Evolutionary conservation across 441 rosid species (phyloP).

Genomic region (Mallotus japonicus): DNA sequence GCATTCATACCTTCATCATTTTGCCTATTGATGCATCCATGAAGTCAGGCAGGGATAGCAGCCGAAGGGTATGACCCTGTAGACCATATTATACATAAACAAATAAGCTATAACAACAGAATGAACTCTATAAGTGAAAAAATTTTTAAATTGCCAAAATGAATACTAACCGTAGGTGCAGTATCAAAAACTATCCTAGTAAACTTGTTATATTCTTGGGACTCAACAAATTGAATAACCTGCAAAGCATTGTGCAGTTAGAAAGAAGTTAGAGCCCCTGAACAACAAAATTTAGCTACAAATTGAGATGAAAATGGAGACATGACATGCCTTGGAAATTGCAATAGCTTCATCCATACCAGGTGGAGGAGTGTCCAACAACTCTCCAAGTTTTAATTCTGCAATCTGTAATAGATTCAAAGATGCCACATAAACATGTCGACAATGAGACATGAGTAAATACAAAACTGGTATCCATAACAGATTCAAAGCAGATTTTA

Average conservation of each 20-base stretch:
- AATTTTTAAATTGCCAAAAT: constrained; percentile 6
- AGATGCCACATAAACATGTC: constrained; percentile 2
- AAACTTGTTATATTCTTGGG: constrained; percentile 62
- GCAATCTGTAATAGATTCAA: constrained; percentile 43
- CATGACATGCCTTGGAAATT: constrained; percentile 60
- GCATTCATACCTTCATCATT: constrained; percentile 57
- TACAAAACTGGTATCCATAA: background rate
- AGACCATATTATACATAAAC: constrained; percentile 22
- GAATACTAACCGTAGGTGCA: constrained; percentile 69
- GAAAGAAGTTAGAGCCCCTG: constrained; percentile 1
- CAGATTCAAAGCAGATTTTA: background rate
- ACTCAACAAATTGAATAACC: constrained; percentile 76
- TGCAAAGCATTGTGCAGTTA: constrained; percentile 31
- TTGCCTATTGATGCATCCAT: constrained; percentile 76
- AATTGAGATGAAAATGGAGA: constrained; percentile 13
- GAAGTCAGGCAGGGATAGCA: constrained; percentile 78
- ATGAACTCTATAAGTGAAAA: background rate
- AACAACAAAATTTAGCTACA: background rate
- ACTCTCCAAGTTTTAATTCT: constrained; percentile 72
- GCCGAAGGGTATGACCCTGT: constrained; percentile 81
- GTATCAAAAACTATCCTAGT: constrained; percentile 78
- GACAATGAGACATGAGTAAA: background rate
- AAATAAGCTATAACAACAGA: background rate
- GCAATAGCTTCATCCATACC: constrained; percentile 82
- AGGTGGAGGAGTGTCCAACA: constrained; percentile 74